Conservation (phyloP, 108 stramenopile species). For the Chaetoceros tenuissimus region DNA sequence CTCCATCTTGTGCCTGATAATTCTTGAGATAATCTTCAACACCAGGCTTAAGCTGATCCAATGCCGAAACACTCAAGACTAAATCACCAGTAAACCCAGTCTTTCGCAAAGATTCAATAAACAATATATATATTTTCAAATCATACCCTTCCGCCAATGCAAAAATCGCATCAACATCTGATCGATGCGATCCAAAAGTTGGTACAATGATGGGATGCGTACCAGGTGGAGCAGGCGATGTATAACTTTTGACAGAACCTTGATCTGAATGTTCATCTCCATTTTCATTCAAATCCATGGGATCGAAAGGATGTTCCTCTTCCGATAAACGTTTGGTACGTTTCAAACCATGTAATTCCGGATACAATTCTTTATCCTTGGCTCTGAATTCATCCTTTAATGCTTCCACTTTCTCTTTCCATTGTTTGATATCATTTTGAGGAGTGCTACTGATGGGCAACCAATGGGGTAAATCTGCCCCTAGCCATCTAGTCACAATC, state of each 20-base stretch:
- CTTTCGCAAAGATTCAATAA: constrained; percentile 51
- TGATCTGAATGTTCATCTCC: background rate
- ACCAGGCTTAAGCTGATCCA: constrained; percentile 25
- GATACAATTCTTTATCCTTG: background rate
- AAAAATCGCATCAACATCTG: constrained; percentile 41
- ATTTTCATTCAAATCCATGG: background rate
- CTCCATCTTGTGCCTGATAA: constrained; percentile 4
- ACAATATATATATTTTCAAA: constrained; percentile 49
- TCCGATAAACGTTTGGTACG: background rate
- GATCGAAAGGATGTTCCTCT: background rate
- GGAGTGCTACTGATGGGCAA: background rate
- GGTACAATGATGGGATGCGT: constrained; percentile 20
- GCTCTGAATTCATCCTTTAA: background rate
- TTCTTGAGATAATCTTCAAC: constrained; percentile 62
- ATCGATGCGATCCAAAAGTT: constrained; percentile 41
- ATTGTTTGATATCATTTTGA: background rate
- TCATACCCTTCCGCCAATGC: constrained; percentile 70
- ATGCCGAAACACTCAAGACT: constrained; percentile 53
- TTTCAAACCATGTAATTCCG: background rate
- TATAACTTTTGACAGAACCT: background rate
- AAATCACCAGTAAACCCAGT: constrained; percentile 69
- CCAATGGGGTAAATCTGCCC: background rate
- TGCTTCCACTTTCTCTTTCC: background rate
- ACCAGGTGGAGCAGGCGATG: background rate
- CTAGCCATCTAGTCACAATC: background rate